Percentiles rank a stretch among this genome's conserved stretches.
Conservation (phyloP, 2,329 filamentous ascomycete genomes). For the Sphaerostilbella broomeana region DNA sequence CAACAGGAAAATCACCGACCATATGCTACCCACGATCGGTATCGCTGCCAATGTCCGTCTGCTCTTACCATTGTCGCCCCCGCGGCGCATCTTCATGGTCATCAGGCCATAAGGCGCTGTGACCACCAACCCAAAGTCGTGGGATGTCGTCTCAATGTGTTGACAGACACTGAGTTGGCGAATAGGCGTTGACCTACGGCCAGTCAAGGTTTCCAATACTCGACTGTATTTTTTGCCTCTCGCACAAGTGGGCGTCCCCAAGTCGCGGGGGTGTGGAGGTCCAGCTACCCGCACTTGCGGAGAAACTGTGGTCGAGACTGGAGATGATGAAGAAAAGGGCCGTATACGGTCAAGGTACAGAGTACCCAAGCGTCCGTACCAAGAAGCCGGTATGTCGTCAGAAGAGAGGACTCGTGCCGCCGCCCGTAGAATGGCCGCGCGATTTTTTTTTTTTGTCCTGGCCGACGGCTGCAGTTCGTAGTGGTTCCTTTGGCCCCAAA, state of each 20-base stretch:
- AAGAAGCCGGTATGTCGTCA: too few relatives aligned
- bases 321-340: slow-evolving; percentile 10
- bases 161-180: slow-evolving; percentile 2
- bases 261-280: slow-evolving; percentile 7
- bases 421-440: too few relatives aligned
- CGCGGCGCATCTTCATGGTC: slow-evolving; percentile 4
- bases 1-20: slow-evolving; percentile 6
- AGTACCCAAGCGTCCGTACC: not conserved
- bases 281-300: slow-evolving; percentile 8
- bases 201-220: slow-evolving; percentile 4
- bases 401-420: too few relatives aligned
- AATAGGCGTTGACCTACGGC: slow-evolving; percentile 4
- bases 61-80: not conserved
- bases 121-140: slow-evolving; percentile 10
- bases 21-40: slow-evolving; percentile 2
- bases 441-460: too few relatives aligned
- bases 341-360: slow-evolving; percentile 7
- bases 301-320: slow-evolving; percentile 11
- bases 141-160: slow-evolving; percentile 9
- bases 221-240: too few relatives aligned
- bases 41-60: not conserved
- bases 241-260: slow-evolving; percentile 1
- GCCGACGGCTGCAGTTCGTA: too few relatives aligned
- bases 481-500: not conserved
- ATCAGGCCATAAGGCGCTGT: slow-evolving; percentile 11